Evolutionary conservation across 768 basidiomycete species (phyloP), one percentile per base, ranked within the genome.

Genomic region (Kwoniella bestiolae): DNA sequence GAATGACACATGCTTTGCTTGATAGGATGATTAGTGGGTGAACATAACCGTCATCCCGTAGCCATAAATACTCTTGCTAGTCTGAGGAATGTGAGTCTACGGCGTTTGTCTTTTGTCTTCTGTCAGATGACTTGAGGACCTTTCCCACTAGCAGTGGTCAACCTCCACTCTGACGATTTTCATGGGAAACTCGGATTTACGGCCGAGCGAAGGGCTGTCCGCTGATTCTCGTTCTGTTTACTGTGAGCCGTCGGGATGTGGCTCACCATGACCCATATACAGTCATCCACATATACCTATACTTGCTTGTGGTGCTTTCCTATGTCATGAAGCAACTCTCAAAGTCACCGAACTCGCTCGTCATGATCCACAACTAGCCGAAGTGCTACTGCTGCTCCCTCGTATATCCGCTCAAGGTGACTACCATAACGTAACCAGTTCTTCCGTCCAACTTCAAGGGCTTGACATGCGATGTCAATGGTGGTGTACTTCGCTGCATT

Each of bases 101-200:
- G n/a, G n/a, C n/a, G n/a, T n/a, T n/a, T n/a, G n/a, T n/a, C 38
- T 14, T 18, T 41, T 41, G 38, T 41, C 12, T 14, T 4, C 18
- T 41, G 38, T 41, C 38, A 41, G 38, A 41, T 41, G 38, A 41
- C 38, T n/a, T n/a, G n/a, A n/a, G n/a, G n/a, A n/a, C n/a, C n/a
- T n/a, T n/a, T n/a, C n/a, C n/a, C n/a, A n/a, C n/a, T n/a, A n/a
- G n/a, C 12, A 23, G 29, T 55, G 52, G 52, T 34, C 32, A 34
- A 55, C 52, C 52, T 55, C 52, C 52, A 55, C 52, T 34, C 21
- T 12, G 38, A 18, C 9, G 23, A n/a, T 21, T 47, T 16, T 21
- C 45, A 21, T 47, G 45, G n/a, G 45, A 47, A 47, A 47, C 14
- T 47, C 6, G 5, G n/a, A 47, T 5, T 8, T 47, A 47, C 45